Evolutionary conservation across 768 basidiomycete genomes (phyloP), one percentile per base, ranked within the genome.

Genomic region (Leccinellum rugosiceps): DNA sequence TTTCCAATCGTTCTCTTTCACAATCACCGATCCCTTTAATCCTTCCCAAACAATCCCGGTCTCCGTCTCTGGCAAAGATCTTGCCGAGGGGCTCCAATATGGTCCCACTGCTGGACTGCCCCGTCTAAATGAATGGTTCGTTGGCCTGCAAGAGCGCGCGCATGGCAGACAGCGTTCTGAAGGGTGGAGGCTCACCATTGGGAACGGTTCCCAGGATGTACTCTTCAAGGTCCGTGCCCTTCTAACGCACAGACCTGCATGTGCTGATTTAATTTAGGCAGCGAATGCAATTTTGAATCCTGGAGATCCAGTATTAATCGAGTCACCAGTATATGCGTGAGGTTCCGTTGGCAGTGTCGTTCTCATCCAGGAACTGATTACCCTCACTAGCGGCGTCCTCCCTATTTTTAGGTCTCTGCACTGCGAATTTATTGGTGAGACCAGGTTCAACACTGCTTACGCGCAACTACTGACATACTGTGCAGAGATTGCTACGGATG

Each of bases 191-290:
- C 70, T 94, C 10, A 85, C 83, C 43, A 75, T 97, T 10, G 93
- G 94, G 2, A 79, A 80, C 41, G 95, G 95, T 11, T 91, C 90
- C 45, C 95, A 97, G 73, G 94, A 97, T 76, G 68, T 93, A 61
- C 83, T 98, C 50, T 88, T 80, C 75, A 97, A 95, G 82, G 93
- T 90, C 63, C 0, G 55, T 57, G 45, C 46, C 34, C 34, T 25
- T 49, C 35, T 9, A 23, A 15, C 15, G 11, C 15, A 21, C 34
- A 1, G 34, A 26, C 23, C 63, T 57, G 46, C 59, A 25, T 50
- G 30, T 62, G 46, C 53, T 51, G 34, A 58, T 59, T 52, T 58
- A 19, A 25, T 56, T 26, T 31, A 96, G 92, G 87, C 87, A 26
- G 81, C 92, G 58, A 68, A 78, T 19, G 81, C 86, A 6, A 73